Percentiles rank a stretch among this genome's conserved stretches.
These are phyloP conservation scores for Trichomonascaceae sp. DNA, from an alignment of 1,139 yeast genomes.

Conservation along the genomic window DNA sequence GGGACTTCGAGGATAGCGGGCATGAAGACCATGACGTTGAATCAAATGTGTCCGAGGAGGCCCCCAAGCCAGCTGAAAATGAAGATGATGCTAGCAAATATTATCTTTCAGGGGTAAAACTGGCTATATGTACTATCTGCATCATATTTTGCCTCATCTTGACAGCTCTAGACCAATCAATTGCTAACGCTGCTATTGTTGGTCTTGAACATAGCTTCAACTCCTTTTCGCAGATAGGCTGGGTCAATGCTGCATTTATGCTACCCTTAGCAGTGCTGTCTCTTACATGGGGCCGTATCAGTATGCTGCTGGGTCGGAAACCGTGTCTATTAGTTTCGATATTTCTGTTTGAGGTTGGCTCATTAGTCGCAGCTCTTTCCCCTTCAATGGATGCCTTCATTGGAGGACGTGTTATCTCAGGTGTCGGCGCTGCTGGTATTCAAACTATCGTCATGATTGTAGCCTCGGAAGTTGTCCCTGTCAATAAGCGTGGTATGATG, in stretches of 20 bases:
- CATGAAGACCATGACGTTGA: background rate
- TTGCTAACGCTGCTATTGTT: background rate
- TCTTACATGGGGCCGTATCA: background rate
- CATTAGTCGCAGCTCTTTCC: constrained; percentile 54
- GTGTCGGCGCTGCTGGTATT: constrained; percentile 71
- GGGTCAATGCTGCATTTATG: background rate
- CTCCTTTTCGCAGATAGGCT: background rate
- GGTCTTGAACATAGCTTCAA: background rate
- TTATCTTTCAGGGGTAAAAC: background rate
- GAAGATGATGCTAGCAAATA: background rate
- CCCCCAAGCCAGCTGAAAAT: background rate
- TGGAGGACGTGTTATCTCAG: constrained; percentile 64
- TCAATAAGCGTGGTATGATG: constrained; percentile 47
- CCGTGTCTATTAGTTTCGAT: constrained; percentile 20
- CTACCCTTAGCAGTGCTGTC: background rate
- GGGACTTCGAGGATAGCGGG: background rate
- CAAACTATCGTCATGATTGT: constrained; percentile 55
- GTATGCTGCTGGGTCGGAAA: constrained; percentile 23
- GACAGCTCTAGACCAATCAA: background rate
- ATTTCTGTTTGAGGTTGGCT: constrained; percentile 28
- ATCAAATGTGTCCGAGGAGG: background rate
- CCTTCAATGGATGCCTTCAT: constrained; percentile 53
- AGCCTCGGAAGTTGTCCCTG: constrained; percentile 55
- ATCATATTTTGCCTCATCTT: background rate
- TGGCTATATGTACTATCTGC: background rate